Conservation (phyloP, 768 basidiomycete species). For the Hebeloma cylindrosporum region DNA sequence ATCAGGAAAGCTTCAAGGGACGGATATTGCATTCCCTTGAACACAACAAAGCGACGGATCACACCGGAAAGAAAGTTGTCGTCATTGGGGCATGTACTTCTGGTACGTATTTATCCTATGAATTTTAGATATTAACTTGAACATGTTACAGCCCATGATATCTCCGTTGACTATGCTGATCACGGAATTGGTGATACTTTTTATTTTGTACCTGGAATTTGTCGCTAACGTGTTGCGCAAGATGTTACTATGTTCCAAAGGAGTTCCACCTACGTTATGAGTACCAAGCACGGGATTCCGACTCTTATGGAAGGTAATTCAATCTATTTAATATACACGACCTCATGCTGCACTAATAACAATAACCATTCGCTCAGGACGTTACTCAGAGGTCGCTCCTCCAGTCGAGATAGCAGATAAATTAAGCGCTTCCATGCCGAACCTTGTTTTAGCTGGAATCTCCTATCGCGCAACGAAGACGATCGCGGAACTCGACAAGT, state of each 20-base stretch:
- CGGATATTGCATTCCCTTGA: slow-evolving; percentile 57
- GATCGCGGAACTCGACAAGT: slow-evolving; percentile 60
- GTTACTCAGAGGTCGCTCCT: slow-evolving; percentile 48
- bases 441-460: slow-evolving; percentile 29
- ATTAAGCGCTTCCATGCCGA: slow-evolving; percentile 48
- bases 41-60: slow-evolving; percentile 55
- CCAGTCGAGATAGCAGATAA: slow-evolving; percentile 51
- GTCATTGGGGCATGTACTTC: slow-evolving; percentile 71
- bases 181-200: slow-evolving; percentile 37
- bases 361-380: slow-evolving; percentile 18
- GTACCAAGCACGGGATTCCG: slow-evolving; percentile 37
- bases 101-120: slow-evolving; percentile 22
- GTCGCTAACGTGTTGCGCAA: slow-evolving; percentile 14
- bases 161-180: slow-evolving; percentile 41
- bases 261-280: slow-evolving; percentile 56
- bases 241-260: slow-evolving; percentile 62
- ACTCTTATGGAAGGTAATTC: slow-evolving; percentile 25
- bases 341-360: not conserved
- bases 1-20: slow-evolving; percentile 62
- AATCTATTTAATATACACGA: not conserved
- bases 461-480: slow-evolving; percentile 31
- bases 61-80: slow-evolving; percentile 67
- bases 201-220: not conserved
- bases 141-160: slow-evolving; percentile 39
- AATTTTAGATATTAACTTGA: not conserved